These are phyloP conservation scores for Epichloe baconii DNA, from an alignment of 2,329 filamentous ascomycete species.

Conservation along the genomic window DNA sequence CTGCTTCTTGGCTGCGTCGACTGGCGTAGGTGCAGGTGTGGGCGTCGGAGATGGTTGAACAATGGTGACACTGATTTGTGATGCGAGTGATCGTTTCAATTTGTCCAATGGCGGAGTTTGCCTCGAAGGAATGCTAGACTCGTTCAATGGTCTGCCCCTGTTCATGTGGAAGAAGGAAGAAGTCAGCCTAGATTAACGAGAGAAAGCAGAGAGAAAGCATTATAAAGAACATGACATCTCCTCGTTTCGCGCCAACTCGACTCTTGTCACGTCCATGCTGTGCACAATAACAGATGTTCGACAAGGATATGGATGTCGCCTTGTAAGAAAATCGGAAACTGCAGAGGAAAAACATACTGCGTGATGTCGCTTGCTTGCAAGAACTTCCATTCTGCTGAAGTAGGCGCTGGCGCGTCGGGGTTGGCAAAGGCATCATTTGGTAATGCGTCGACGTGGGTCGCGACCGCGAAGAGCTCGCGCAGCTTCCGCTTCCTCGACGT, in stretches of 20 bases:
- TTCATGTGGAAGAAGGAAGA: neutral
- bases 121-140: slow-evolving; percentile 38
- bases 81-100: slow-evolving; percentile 25
- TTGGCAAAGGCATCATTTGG: slow-evolving; percentile 45
- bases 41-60: slow-evolving; percentile 6
- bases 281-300: neutral
- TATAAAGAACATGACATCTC: neutral
- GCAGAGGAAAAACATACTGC: slow-evolving; percentile 35
- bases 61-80: slow-evolving; percentile 13
- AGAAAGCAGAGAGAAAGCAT: neutral
- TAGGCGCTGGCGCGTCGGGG: slow-evolving; percentile 40
- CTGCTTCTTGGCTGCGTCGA: slow-evolving; percentile 3
- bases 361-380: slow-evolving; percentile 44
- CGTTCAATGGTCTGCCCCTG: slow-evolving; percentile 33
- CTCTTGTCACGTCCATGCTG: neutral
- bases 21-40: slow-evolving; percentile 1
- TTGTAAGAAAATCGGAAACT: slow-evolving; percentile 9
- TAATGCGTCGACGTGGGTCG: slow-evolving; percentile 53
- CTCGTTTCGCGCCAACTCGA: neutral
- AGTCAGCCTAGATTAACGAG: neutral
- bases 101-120: slow-evolving; percentile 31
- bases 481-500: slow-evolving; percentile 83
- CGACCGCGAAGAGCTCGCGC: slow-evolving; percentile 70
- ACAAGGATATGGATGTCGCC: slow-evolving; percentile 4
- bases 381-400: slow-evolving; percentile 40